Evolutionary conservation across 2,329 filamentous ascomycete species (phyloP).

Genomic region (Monosporascus sp.): DNA sequence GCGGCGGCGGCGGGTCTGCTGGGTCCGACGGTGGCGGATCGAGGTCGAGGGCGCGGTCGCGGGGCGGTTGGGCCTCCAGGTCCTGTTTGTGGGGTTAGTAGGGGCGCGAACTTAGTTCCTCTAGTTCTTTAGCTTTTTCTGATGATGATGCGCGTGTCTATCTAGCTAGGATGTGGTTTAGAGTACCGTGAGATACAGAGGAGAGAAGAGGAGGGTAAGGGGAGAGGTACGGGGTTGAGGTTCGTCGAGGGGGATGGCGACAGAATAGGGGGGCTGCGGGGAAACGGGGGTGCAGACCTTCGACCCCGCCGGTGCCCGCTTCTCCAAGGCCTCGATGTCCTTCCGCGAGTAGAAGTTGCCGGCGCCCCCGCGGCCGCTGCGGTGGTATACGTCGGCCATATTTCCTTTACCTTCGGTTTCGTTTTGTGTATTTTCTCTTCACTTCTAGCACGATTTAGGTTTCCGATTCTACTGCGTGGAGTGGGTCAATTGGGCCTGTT

Average conservation of each 20-base stretch:
- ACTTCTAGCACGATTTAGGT: background rate
- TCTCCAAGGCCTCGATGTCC: conserved; percentile 42
- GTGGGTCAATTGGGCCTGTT: background rate
- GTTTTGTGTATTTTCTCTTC: background rate
- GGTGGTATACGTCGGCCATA: conserved; percentile 40
- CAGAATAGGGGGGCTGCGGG: background rate
- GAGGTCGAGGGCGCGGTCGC: background rate
- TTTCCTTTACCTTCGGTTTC: background rate
- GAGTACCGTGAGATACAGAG: background rate
- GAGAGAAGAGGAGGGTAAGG: background rate
- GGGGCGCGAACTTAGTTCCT: background rate
- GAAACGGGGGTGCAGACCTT: conserved; percentile 14
- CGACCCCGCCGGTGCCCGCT: conserved; percentile 16
- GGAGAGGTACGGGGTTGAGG: background rate
- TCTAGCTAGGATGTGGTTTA: too few relatives aligned
- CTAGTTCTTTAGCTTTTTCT: too few relatives aligned
- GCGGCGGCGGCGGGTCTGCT: conserved; percentile 14
- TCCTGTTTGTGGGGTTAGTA: conserved; percentile 16
- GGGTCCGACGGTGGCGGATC: conserved; percentile 18
- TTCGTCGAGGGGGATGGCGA: too few relatives aligned
- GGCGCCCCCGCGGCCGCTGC: conserved; percentile 57
- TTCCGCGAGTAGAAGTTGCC: conserved; percentile 56
- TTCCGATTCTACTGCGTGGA: conserved; percentile 6
- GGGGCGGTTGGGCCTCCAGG: conserved; percentile 25
- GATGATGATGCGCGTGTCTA: background rate